Percentiles rank a stretch among this genome's conserved stretches.
These are phyloP conservation scores for Monosporascus ibericus DNA, from an alignment of 2,329 filamentous ascomycete species.

Conservation along the genomic window DNA sequence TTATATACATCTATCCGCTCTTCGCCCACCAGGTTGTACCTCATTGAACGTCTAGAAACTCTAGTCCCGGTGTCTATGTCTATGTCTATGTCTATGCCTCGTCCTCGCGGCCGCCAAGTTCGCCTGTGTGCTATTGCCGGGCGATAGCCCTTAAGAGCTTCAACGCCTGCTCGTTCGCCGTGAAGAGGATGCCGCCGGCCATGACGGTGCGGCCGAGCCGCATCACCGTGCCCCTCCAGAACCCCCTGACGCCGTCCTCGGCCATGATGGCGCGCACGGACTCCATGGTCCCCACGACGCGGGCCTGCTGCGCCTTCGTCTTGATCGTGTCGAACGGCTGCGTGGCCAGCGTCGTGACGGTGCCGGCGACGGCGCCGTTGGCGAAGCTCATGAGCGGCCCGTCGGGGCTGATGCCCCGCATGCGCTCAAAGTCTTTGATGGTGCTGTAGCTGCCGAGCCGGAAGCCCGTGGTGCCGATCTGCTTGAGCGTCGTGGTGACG, in stretches of 20 bases:
- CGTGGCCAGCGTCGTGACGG: constrained; percentile 43
- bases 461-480: constrained; percentile 55
- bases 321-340: constrained; percentile 58
- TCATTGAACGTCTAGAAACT: no score
- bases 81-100: not conserved
- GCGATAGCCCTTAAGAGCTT: constrained; percentile 18
- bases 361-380: constrained; percentile 31
- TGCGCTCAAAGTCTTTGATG: constrained; percentile 44
- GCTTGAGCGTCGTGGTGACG: constrained; percentile 55
- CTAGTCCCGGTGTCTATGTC: no score
- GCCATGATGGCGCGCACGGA: constrained; percentile 44
- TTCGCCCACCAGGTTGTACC: no score
- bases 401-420: constrained; percentile 15
- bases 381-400: constrained; percentile 33
- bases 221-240: constrained; percentile 63
- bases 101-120: not conserved
- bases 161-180: constrained; percentile 26
- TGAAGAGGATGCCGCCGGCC: constrained; percentile 27
- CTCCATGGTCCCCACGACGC: constrained; percentile 46
- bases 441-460: constrained; percentile 59
- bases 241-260: constrained; percentile 50
- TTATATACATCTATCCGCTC: no score
- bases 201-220: constrained; percentile 53
- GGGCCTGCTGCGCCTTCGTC: constrained; percentile 52
- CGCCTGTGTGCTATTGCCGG: constrained; percentile 3